These are phyloP conservation scores for Porphyrellus cyaneotinctus DNA, from an alignment of 768 basidiomycete species.

Conservation along the genomic window DNA sequence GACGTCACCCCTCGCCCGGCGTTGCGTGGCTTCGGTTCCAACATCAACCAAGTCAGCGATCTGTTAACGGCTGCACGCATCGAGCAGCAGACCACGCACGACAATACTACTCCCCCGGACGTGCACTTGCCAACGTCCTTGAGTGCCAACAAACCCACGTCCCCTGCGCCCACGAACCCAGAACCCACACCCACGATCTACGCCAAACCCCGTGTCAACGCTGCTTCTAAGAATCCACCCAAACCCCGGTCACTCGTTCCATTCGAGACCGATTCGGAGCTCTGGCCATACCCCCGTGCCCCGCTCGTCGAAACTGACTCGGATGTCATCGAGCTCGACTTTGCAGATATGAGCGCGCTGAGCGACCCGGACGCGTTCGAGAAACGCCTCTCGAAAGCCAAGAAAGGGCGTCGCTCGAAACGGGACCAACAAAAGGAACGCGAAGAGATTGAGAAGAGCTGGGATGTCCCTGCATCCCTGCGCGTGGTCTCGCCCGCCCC, in stretches of 20 bases:
- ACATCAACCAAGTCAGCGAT: conserved; percentile 29
- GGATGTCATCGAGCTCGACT: conserved; percentile 74
- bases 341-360: conserved; percentile 66
- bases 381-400: conserved; percentile 26
- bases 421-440: conserved; percentile 38
- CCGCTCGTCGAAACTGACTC: conserved; percentile 40
- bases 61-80: conserved; percentile 24
- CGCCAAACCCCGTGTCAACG: conserved; percentile 6
- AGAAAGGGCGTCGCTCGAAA: conserved; percentile 25
- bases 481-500: conserved; percentile 15
- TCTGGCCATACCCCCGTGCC: conserved; percentile 66
- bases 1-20: conserved; percentile 67
- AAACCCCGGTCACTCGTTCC: conserved; percentile 48
- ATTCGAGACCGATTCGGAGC: conserved; percentile 59
- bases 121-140: conserved; percentile 3
- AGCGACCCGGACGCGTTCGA: conserved; percentile 62
- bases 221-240: conserved; percentile 14
- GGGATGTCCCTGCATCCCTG: conserved; percentile 48
- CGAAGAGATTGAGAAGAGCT: conserved; percentile 55
- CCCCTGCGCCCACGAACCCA: not conserved
- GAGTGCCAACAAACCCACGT: not conserved
- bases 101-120: conserved; percentile 4
- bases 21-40: conserved; percentile 34
- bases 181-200: conserved; percentile 13
- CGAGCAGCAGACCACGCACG: conserved; percentile 14